Evolutionary conservation across 306 rosid species (phyloP).

Genomic region (Dalbergia cultrata): DNA sequence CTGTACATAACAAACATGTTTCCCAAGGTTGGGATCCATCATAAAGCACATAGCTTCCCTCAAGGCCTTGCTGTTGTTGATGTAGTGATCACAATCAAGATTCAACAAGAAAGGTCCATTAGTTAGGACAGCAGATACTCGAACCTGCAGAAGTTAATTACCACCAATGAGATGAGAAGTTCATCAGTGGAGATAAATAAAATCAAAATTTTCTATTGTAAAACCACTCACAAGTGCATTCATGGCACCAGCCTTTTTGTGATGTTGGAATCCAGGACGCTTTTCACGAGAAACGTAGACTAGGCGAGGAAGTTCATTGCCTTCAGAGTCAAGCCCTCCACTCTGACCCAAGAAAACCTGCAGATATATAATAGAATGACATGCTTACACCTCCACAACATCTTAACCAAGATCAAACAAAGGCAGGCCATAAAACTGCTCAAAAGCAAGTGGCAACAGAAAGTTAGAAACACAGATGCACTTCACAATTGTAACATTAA

Average conservation of each 20-base stretch:
- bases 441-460: slow-evolving; percentile 28
- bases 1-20: slow-evolving; percentile 91
- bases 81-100: slow-evolving; percentile 99
- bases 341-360: slow-evolving; percentile 99
- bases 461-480: neutral
- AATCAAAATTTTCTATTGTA: neutral
- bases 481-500: slow-evolving; percentile 17
- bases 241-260: slow-evolving; percentile 99
- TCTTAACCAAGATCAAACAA: slow-evolving; percentile 10
- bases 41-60: slow-evolving; percentile 98
- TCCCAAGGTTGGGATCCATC: slow-evolving; percentile 99
- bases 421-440: slow-evolving; percentile 21
- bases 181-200: neutral
- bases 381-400: neutral
- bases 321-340: slow-evolving; percentile 97
- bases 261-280: slow-evolving; percentile 99
- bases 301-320: slow-evolving; percentile 90
- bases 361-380: slow-evolving; percentile 33
- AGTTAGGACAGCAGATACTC: slow-evolving; percentile 98
- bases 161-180: neutral
- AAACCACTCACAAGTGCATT: slow-evolving; percentile 86
- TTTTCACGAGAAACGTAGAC: slow-evolving; percentile 99
- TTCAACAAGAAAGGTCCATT: slow-evolving; percentile 97
- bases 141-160: slow-evolving; percentile 66
- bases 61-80: slow-evolving; percentile 96